Percentiles rank a stretch among this genome's conserved stretches.
phyloP scores from a whole-genome alignment of 2,329 filamentous ascomycete species.

The Cercospora sp. region DNA sequence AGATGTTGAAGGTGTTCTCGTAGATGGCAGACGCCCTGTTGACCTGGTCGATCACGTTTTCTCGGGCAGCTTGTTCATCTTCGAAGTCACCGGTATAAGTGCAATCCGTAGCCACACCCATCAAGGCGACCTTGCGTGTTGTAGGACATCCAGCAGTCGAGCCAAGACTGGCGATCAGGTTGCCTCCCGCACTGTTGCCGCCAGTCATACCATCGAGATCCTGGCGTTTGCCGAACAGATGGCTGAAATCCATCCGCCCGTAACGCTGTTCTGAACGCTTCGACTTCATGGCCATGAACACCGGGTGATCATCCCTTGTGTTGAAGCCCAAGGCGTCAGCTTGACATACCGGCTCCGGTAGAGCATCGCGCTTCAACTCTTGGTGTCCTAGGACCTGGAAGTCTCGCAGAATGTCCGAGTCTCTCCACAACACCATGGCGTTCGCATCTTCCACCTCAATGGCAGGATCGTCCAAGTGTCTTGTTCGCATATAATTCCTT shows the following conservation, averaged over 20 bases:
- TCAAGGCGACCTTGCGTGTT: slow-evolving; percentile 85
- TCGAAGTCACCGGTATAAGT: slow-evolving; percentile 76
- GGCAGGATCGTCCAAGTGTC: slow-evolving; percentile 69
- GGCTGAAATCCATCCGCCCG: slow-evolving; percentile 61
- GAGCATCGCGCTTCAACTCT: slow-evolving; percentile 57
- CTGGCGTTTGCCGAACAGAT: slow-evolving; percentile 68
- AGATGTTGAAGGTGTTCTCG: slow-evolving; percentile 91
- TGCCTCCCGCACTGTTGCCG: slow-evolving; percentile 77
- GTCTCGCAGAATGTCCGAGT: slow-evolving; percentile 70
- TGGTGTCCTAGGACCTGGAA: slow-evolving; percentile 45
- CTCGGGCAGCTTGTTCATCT: slow-evolving; percentile 61
- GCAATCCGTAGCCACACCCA: slow-evolving; percentile 92
- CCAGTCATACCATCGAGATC: slow-evolving; percentile 64
- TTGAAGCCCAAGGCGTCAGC: slow-evolving; percentile 83
- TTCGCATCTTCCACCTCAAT: slow-evolving; percentile 61
- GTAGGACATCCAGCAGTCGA: slow-evolving; percentile 79
- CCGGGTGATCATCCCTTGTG: slow-evolving; percentile 66
- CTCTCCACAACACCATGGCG: slow-evolving; percentile 86
- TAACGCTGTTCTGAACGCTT: slow-evolving; percentile 56
- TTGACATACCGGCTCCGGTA: slow-evolving; percentile 53
- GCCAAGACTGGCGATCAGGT: slow-evolving; percentile 77
- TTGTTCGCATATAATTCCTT: slow-evolving; percentile 71
- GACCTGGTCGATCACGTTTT: slow-evolving; percentile 79
- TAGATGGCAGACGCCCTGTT: slow-evolving; percentile 86
- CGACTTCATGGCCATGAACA: slow-evolving; percentile 55